phyloP scores from a whole-genome alignment of 768 basidiomycete species.

The Hysterangium stoloniferum region DNA sequence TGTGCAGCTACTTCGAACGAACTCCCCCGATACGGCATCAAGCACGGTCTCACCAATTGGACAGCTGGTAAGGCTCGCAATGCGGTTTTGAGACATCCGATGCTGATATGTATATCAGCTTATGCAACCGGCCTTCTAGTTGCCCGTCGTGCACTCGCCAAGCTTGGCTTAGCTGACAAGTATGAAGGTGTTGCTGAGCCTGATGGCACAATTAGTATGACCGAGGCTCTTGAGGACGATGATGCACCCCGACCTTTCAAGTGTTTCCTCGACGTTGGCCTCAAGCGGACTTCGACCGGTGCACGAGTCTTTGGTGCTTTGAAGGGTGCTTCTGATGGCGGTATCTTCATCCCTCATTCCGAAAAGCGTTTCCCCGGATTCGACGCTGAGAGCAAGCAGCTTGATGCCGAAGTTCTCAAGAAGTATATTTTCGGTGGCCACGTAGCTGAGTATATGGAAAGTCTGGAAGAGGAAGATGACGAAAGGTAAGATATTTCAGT shows the following conservation, averaged over 20 bases:
- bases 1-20: conserved; percentile 83
- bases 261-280: conserved; percentile 95
- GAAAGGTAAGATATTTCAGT: conserved; percentile 56
- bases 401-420: conserved; percentile 90
- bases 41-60: conserved; percentile 99
- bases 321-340: conserved; percentile 98
- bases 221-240: conserved; percentile 83
- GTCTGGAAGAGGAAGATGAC: conserved; percentile 98
- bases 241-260: conserved; percentile 99
- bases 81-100: background rate
- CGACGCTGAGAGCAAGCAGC: conserved; percentile 85
- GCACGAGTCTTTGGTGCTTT: conserved; percentile 96
- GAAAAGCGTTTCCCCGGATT: conserved; percentile 98
- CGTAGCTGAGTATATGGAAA: conserved; percentile 99
- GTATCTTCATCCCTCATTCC: conserved; percentile 95
- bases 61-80: conserved; percentile 60
- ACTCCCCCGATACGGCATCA: conserved; percentile 92
- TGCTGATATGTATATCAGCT: conserved; percentile 37
- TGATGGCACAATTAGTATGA: conserved; percentile 75
- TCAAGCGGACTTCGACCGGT: conserved; percentile 96
- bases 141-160: conserved; percentile 90
- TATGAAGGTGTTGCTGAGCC: conserved; percentile 93
- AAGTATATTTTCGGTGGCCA: conserved; percentile 98
- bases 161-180: conserved; percentile 95
- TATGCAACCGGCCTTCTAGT: conserved; percentile 95